A percentile compares a stretch with the other conserved stretches of the same genome.
Conservation (phyloP, 179 eudicot species). For the Patellifolia procumbens region DNA sequence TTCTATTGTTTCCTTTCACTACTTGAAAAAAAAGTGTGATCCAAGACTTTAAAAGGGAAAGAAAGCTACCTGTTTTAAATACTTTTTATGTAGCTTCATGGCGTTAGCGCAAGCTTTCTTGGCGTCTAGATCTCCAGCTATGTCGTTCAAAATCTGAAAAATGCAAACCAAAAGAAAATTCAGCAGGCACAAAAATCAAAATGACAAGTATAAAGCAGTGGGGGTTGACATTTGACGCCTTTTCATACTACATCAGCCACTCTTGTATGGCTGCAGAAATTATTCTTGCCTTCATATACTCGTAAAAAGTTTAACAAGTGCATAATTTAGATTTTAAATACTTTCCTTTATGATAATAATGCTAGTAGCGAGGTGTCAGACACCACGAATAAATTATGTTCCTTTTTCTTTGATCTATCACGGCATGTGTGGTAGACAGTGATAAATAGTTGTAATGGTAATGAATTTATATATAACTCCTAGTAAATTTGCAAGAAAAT, state of each 20-base stretch:
- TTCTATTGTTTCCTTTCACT: not conserved
- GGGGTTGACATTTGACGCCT: not conserved
- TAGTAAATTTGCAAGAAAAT: too few relatives aligned
- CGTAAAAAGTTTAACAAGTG: not conserved
- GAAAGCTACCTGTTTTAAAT: slow-evolving; percentile 70
- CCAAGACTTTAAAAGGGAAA: not conserved
- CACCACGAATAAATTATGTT: not conserved
- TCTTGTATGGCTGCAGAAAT: not conserved
- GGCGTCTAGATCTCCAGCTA: slow-evolving; percentile 88
- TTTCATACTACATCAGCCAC: not conserved
- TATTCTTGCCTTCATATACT: not conserved
- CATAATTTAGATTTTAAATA: not conserved
- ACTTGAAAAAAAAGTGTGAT: not conserved
- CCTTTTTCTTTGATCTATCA: too few relatives aligned
- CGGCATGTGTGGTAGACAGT: too few relatives aligned
- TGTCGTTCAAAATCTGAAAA: slow-evolving; percentile 83
- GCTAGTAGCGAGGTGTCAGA: not conserved
- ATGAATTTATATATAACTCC: too few relatives aligned
- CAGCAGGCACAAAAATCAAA: not conserved
- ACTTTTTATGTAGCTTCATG: slow-evolving; percentile 94
- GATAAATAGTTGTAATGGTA: too few relatives aligned
- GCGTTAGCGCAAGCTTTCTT: slow-evolving; percentile 88
- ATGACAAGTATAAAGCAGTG: not conserved
- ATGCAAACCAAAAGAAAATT: not conserved
- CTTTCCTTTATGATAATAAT: not conserved